Evolutionary conservation across 1,284 basidiomycete genomes (phyloP), one percentile per base, ranked within the genome.

Genomic region (Ustilago shanxiensis): DNA sequence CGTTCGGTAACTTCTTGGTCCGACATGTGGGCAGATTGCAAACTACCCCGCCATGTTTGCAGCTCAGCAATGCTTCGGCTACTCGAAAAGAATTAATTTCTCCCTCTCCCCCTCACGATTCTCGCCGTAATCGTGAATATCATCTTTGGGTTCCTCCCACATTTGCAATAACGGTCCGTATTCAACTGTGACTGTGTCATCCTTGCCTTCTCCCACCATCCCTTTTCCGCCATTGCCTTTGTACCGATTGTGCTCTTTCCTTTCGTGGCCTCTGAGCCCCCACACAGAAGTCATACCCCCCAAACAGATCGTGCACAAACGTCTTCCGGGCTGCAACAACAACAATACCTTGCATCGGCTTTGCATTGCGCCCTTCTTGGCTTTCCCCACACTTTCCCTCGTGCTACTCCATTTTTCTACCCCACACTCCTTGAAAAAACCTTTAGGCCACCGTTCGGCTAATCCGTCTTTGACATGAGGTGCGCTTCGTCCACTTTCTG

Each of bases 301-400:
- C n/a, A n/a, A 45, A 6, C 44, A 45, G 8, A 22, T 22, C 7
- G 44, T 45, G 44, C n/a, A 11, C 44, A 45, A 22, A n/a, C 22
- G 7, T n/a, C 18, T 22, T 11, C 8, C 4, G 22, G 8, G 44
- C 44, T 20, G 44, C 44, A 45, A 45, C n/a, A 22, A n/a, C 44
- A 14, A 41, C 39, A n/a, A n/a, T 33, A 45, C 44, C 44, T 45
- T 45, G 44, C 44, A 45, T 45, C 44, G 22, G 44, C 10, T 22
- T 45, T 45, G 44, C 44, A 20, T 45, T 9, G 44, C 22, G 22
- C n/a, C n/a, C 4, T 4, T 16, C 18, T n/a, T n/a, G 2, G 44
- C 44, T 45, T 45, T 45, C 44, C 44, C 44, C 44, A 45, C 44
- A 45, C n/a, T 45, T 11, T 45, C 22, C 44, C 44, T 45, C 13